phyloP scores from a whole-genome alignment of 2,329 filamentous ascomycete species.

The Nannizziopsis arthrosporioides region DNA sequence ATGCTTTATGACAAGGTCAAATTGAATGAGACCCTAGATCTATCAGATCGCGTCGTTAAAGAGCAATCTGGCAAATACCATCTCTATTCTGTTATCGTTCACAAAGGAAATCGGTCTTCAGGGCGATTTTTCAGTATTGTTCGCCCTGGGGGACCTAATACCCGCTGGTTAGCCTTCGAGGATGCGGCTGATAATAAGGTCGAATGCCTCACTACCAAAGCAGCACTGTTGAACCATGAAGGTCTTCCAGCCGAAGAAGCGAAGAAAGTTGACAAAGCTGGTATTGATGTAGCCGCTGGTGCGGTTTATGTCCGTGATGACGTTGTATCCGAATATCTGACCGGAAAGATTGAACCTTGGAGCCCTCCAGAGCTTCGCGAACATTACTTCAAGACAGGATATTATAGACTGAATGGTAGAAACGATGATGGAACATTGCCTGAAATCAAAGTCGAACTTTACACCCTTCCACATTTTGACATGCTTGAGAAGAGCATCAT shows the following conservation, averaged over 20 bases:
- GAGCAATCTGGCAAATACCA: slow-evolving; percentile 38
- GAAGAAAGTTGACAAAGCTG: slow-evolving; percentile 28
- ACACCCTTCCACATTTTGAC: slow-evolving; percentile 28
- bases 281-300: slow-evolving; percentile 43
- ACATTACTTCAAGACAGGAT: slow-evolving; percentile 30
- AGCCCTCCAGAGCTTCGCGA: slow-evolving; percentile 32
- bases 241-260: slow-evolving; percentile 33
- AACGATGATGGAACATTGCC: slow-evolving; percentile 9
- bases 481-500: slow-evolving; percentile 27
- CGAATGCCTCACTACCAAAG: slow-evolving; percentile 45
- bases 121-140: slow-evolving; percentile 50
- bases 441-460: slow-evolving; percentile 30
- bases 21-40: slow-evolving; percentile 43
- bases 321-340: slow-evolving; percentile 31
- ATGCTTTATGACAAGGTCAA: slow-evolving; percentile 46
- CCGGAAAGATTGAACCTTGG: slow-evolving; percentile 39
- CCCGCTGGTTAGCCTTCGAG: slow-evolving; percentile 49
- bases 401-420: background rate
- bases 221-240: slow-evolving; percentile 42
- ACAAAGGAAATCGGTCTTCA: slow-evolving; percentile 47
- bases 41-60: slow-evolving; percentile 29
- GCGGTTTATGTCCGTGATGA: slow-evolving; percentile 46
- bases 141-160: slow-evolving; percentile 44
- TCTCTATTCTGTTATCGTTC: slow-evolving; percentile 50
- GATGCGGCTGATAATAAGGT: slow-evolving; percentile 46